Conservation (phyloP, 2,329 filamentous ascomycete species). For the Colletotrichum sp. region DNA sequence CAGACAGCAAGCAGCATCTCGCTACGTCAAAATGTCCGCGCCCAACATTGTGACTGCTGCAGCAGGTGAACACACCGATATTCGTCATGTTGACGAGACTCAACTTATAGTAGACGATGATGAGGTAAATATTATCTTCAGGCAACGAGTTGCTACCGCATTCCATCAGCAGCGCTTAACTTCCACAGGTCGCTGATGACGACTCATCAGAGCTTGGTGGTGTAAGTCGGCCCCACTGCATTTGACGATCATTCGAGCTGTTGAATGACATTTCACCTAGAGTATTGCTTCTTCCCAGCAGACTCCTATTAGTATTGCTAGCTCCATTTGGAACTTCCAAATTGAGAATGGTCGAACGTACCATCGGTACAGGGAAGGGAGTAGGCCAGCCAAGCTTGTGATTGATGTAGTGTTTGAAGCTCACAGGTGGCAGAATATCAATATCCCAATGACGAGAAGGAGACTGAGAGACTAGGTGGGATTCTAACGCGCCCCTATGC, state of each 20-base stretch:
- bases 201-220: neutral
- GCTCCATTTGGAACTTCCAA: neutral
- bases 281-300: neutral
- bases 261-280: neutral
- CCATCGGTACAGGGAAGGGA: neutral
- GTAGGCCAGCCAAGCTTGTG: neutral
- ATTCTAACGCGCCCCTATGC: neutral
- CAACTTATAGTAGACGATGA: neutral
- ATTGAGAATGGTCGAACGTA: neutral
- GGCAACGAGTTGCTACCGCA: neutral
- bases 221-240: neutral
- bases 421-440: neutral
- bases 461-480: neutral
- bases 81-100: neutral
- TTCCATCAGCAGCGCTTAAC: neutral
- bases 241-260: neutral
- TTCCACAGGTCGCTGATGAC: neutral
- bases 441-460: neutral
- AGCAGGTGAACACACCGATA: neutral
- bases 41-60: neutral
- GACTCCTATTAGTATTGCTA: too few species aligned
- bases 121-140: neutral
- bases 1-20: neutral
- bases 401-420: neutral
- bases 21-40: neutral